Conservation (phyloP, 2,329 filamentous ascomycete genomes). For the Aspergillus tanneri region DNA sequence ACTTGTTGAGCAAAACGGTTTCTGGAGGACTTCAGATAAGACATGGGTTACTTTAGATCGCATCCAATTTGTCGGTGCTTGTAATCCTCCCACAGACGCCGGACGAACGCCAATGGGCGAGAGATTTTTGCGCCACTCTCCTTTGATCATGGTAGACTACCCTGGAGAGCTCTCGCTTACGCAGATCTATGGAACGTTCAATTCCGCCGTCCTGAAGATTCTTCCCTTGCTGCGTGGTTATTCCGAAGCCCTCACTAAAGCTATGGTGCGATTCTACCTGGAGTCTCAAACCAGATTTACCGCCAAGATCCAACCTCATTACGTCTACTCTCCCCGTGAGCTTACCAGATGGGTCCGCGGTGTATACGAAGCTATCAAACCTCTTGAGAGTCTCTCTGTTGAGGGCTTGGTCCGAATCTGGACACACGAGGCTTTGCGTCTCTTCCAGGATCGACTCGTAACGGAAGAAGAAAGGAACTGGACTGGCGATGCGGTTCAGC, state of each 20-base stretch:
- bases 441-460: slow-evolving; percentile 97
- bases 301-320: slow-evolving; percentile 94
- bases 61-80: slow-evolving; percentile 98
- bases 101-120: slow-evolving; percentile 92
- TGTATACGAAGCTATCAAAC: slow-evolving; percentile 93
- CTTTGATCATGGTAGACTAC: slow-evolving; percentile 99
- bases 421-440: slow-evolving; percentile 91
- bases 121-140: slow-evolving; percentile 91
- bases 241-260: slow-evolving; percentile 86
- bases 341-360: slow-evolving; percentile 96
- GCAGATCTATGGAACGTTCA: slow-evolving; percentile 99
- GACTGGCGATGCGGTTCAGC: slow-evolving; percentile 84
- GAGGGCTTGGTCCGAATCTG: slow-evolving; percentile 95
- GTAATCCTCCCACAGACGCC: slow-evolving; percentile 96
- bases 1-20: slow-evolving; percentile 96
- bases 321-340: slow-evolving; percentile 98
- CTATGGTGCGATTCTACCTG: slow-evolving; percentile 96
- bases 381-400: slow-evolving; percentile 79
- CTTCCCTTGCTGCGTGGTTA: slow-evolving; percentile 93
- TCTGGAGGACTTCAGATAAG: slow-evolving; percentile 97
- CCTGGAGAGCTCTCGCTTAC: slow-evolving; percentile 90
- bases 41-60: slow-evolving; percentile 96
- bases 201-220: slow-evolving; percentile 92
- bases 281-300: slow-evolving; percentile 95
- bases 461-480: slow-evolving; percentile 90